Evolutionary conservation across 2,329 filamentous ascomycete genomes (phyloP).

Genomic region (Aureobasidium sp.): DNA sequence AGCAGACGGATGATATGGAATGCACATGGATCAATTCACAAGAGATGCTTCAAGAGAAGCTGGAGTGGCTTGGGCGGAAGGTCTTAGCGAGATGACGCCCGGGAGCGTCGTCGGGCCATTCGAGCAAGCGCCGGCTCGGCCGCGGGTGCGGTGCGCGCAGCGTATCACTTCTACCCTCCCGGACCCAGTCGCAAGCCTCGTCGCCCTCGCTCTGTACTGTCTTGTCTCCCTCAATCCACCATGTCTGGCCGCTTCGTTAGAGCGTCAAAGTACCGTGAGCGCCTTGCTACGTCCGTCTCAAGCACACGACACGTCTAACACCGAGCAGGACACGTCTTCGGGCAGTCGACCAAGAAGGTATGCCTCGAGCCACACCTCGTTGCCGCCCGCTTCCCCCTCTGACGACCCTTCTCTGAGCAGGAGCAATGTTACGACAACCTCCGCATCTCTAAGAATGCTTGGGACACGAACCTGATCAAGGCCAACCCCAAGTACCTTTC

Average conservation of each 20-base stretch:
- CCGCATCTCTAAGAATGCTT: slow-evolving; percentile 94
- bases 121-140: neutral
- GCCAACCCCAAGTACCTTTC: slow-evolving; percentile 92
- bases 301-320: slow-evolving; percentile 4
- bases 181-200: neutral
- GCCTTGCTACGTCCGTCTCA: slow-evolving; percentile 17
- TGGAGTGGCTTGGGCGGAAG: neutral
- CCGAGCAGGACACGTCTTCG: slow-evolving; percentile 88
- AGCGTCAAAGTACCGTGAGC: slow-evolving; percentile 64
- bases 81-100: neutral
- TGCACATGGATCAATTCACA: too few species aligned
- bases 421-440: slow-evolving; percentile 99
- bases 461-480: slow-evolving; percentile 98
- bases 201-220: neutral
- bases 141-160: neutral
- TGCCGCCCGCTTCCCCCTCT: neutral
- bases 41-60: too few species aligned
- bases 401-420: slow-evolving; percentile 27
- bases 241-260: slow-evolving; percentile 68
- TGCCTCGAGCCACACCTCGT: slow-evolving; percentile 6
- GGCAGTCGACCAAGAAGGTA: slow-evolving; percentile 82
- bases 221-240: neutral
- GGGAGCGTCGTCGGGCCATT: too few species aligned
- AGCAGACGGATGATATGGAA: too few species aligned
- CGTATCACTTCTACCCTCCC: neutral